phyloP scores from a whole-genome alignment of 139 green algal species.

The Picochlorum sp. region DNA sequence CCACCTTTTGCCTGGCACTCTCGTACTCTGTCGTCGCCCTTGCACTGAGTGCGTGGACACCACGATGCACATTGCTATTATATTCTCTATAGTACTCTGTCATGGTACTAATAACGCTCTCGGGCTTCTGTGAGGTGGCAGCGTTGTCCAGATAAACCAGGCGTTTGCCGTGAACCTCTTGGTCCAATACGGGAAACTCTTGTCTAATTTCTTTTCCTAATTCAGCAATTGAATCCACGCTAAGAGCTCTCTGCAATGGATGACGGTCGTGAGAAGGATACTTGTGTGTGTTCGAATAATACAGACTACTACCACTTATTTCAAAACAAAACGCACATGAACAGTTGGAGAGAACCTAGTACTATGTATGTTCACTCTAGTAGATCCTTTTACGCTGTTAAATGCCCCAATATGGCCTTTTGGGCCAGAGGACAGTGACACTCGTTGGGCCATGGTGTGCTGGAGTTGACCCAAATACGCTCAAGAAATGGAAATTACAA shows the following conservation, averaged over 20 bases:
- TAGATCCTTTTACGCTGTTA: too few species aligned
- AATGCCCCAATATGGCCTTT: too few species aligned
- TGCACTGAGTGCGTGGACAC: constrained; percentile 72
- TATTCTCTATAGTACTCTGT: constrained; percentile 74
- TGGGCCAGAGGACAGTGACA: too few species aligned
- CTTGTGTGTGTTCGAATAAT: too few species aligned
- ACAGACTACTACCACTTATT: too few species aligned
- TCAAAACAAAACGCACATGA: too few species aligned
- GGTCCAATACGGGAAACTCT: constrained; percentile 81
- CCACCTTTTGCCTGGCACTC: constrained; percentile 66
- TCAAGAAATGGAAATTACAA: too few species aligned
- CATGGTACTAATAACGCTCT: constrained; percentile 58
- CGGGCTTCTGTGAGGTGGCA: constrained; percentile 94
- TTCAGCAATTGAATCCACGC: not conserved
- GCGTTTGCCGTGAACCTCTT: constrained; percentile 67
- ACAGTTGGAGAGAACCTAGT: too few species aligned
- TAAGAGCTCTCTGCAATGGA: not conserved
- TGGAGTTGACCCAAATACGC: too few species aligned
- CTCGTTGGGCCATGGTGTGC: too few species aligned
- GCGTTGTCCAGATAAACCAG: constrained; percentile 97
- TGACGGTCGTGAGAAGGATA: too few species aligned
- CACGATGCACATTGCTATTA: constrained; percentile 97
- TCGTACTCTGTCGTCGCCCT: constrained; percentile 89
- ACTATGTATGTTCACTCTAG: too few species aligned
- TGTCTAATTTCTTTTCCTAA: constrained; percentile 32